These are phyloP conservation scores for Talaromyces sp. DNA, from an alignment of 2,329 filamentous ascomycete genomes.

Conservation along the genomic window DNA sequence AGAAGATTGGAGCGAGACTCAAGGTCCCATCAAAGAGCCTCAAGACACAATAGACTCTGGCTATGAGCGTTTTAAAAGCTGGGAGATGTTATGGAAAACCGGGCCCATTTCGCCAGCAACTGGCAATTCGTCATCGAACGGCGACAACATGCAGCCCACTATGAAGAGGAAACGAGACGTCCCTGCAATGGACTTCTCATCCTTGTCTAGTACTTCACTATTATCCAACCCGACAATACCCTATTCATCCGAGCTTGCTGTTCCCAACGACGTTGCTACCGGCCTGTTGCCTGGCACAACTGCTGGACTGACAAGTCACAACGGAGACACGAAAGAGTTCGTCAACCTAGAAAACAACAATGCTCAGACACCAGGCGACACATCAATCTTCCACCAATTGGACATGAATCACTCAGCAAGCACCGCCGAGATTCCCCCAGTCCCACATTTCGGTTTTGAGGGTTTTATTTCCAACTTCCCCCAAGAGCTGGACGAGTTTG, in stretches of 20 bases:
- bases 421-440: conserved; percentile 14
- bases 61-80: conserved; percentile 51
- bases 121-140: conserved; percentile 19
- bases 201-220: not conserved
- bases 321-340: conserved; percentile 19
- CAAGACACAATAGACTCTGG: conserved; percentile 44
- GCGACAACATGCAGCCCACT: not conserved
- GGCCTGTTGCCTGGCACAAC: not conserved
- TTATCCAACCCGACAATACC: not conserved
- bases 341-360: conserved; percentile 16
- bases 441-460: conserved; percentile 37
- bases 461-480: conserved; percentile 41
- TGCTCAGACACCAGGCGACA: not conserved
- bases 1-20: conserved; percentile 42
- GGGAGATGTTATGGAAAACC: conserved; percentile 50
- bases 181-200: not conserved
- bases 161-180: not conserved
- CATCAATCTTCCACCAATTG: conserved; percentile 6
- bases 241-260: not conserved
- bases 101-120: conserved; percentile 36
- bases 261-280: conserved; percentile 18
- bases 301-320: not conserved
- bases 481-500: conserved; percentile 40
- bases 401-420: conserved; percentile 28
- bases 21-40: conserved; percentile 25